Evolutionary conservation across 345 rosid species (phyloP).

Genomic region (Eucalyptus curtisii): DNA sequence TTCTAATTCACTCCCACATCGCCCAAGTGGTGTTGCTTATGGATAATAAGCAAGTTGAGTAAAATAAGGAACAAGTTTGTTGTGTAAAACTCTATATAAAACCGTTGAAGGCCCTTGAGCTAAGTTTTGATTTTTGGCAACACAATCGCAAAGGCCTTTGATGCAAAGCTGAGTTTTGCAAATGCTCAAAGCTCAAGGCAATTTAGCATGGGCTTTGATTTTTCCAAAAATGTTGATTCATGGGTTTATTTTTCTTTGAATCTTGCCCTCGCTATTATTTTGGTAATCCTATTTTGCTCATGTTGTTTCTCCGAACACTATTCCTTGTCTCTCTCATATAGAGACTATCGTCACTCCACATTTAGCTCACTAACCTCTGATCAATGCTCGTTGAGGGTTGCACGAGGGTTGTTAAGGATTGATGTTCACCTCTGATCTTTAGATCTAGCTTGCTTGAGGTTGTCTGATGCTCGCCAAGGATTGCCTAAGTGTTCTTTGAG

Average conservation of each 20-base stretch:
- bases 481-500: not conserved
- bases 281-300: not conserved
- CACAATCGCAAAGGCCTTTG: not conserved
- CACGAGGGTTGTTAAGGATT: not conserved
- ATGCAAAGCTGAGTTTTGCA: not conserved
- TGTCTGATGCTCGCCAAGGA: rapidly evolving
- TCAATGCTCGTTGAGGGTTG: not conserved
- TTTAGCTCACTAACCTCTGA: not conserved
- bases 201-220: not conserved
- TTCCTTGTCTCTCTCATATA: not conserved
- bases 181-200: not conserved
- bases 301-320: not conserved
- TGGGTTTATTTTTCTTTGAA: not conserved
- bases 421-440: not conserved
- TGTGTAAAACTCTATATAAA: not conserved
- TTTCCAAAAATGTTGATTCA: not conserved
- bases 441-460: not conserved
- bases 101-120: not conserved
- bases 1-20: not conserved
- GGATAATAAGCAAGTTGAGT: not conserved
- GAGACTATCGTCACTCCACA: not conserved
- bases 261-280: not conserved
- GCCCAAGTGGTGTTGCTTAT: not conserved
- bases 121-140: not conserved
- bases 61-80: not conserved